Evolutionary conservation across 176 grass and related monocot species (phyloP).

Genomic region (Carex parvula): DNA sequence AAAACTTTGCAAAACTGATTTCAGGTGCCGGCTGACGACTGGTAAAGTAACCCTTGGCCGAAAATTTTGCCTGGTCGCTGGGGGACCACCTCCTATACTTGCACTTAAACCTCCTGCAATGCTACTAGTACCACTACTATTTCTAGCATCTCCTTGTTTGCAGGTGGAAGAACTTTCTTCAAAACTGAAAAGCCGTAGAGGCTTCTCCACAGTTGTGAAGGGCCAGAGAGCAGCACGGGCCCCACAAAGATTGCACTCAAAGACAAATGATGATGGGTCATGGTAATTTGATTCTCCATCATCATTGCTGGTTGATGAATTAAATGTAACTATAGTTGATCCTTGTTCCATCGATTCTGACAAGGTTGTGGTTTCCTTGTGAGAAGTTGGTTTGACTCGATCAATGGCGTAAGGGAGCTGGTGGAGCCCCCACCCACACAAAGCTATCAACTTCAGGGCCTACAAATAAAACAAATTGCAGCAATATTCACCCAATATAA

Average conservation of each 20-base stretch:
- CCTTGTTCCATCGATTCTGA: conserved; percentile 37
- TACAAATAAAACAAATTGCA: conserved; percentile 31
- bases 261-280: conserved; percentile 74
- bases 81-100: conserved; percentile 90
- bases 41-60: conserved; percentile 80
- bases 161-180: conserved; percentile 41
- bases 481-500: background rate
- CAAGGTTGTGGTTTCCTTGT: conserved; percentile 31
- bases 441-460: conserved; percentile 79
- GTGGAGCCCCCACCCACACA: conserved; percentile 86
- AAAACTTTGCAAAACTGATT: conserved; percentile 41
- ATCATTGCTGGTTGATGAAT: conserved; percentile 41
- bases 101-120: conserved; percentile 63
- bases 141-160: conserved; percentile 43
- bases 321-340: conserved; percentile 40
- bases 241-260: conserved; percentile 94
- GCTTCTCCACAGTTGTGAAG: conserved; percentile 54
- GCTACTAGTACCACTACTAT: conserved; percentile 32
- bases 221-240: conserved; percentile 87
- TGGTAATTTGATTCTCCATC: conserved; percentile 35
- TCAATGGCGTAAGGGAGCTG: conserved; percentile 81
- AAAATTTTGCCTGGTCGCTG: conserved; percentile 72
- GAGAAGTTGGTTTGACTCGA: conserved; percentile 44
- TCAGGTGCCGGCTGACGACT: conserved; percentile 78
- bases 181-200: conserved; percentile 73